A percentile compares a stretch with the other conserved stretches of the same genome.
Conservation (phyloP, 768 basidiomycete genomes). For the Sistotremastrum suecicum region DNA sequence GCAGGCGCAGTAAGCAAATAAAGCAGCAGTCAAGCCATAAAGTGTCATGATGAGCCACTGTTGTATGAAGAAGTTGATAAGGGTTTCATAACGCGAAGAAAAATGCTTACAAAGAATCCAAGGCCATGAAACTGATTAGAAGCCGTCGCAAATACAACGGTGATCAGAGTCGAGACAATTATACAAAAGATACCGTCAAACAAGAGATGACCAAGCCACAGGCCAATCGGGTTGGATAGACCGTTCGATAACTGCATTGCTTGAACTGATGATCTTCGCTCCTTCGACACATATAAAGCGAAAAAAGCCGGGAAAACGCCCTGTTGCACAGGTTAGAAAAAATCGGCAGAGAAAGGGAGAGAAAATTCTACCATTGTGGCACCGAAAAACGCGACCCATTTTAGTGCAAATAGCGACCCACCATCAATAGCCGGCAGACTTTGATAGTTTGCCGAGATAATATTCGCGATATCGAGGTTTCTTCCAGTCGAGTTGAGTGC, state of each 20-base stretch:
- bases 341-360: not conserved
- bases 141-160: constrained; percentile 41
- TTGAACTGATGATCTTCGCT: constrained; percentile 54
- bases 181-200: constrained; percentile 53
- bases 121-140: constrained; percentile 55
- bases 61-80: not conserved
- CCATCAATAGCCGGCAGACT: constrained; percentile 41
- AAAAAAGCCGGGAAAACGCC: constrained; percentile 74
- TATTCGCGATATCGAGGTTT: constrained; percentile 22
- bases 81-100: not conserved
- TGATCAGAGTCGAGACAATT: constrained; percentile 47
- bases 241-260: constrained; percentile 78
- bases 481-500: constrained; percentile 41
- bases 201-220: constrained; percentile 70
- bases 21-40: constrained; percentile 52
- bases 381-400: constrained; percentile 66
- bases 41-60: constrained; percentile 62
- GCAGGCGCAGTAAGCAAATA: constrained; percentile 57
- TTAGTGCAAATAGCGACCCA: constrained; percentile 46
- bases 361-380: constrained; percentile 43
- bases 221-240: constrained; percentile 47
- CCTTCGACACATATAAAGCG: constrained; percentile 60
- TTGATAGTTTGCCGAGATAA: constrained; percentile 45
- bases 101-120: constrained; percentile 42
- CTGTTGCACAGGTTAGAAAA: constrained; percentile 18